These are phyloP conservation scores for Barbatosphaeria neglecta DNA, from an alignment of 495 filamentous ascomycete genomes.

Conservation along the genomic window DNA sequence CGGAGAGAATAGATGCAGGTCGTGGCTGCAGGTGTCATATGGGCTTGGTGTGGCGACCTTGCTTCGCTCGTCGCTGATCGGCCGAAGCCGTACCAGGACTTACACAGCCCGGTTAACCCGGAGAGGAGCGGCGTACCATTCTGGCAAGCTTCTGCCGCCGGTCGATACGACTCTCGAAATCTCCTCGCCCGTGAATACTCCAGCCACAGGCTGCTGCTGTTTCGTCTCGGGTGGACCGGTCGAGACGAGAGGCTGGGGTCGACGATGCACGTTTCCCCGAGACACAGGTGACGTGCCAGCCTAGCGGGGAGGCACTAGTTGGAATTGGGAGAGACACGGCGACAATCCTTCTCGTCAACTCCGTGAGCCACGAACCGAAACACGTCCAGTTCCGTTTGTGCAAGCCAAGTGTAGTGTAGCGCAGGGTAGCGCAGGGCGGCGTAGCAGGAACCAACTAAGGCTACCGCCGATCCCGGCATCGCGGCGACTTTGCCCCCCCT, in stretches of 20 bases:
- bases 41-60: not conserved
- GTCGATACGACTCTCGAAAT: not conserved
- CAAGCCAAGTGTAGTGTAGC: no score
- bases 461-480: no score
- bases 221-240: not conserved
- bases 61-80: not conserved
- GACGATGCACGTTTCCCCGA: not conserved
- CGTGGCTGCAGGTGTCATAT: not conserved
- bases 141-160: not conserved
- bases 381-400: no score
- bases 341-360: not conserved
- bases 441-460: no score
- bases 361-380: no score
- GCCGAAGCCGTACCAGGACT: slow-evolving; percentile 1
- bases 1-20: not conserved
- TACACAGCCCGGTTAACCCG: not conserved
- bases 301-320: not conserved
- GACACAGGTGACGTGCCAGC: not conserved
- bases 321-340: not conserved
- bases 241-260: not conserved
- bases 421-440: no score
- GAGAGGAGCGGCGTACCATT: not conserved
- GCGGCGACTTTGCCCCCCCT: no score
- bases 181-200: not conserved
- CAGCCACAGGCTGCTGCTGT: not conserved